Evolutionary conservation across 1,284 basidiomycete species (phyloP).

Genomic region (Heliocybe sulcata): DNA sequence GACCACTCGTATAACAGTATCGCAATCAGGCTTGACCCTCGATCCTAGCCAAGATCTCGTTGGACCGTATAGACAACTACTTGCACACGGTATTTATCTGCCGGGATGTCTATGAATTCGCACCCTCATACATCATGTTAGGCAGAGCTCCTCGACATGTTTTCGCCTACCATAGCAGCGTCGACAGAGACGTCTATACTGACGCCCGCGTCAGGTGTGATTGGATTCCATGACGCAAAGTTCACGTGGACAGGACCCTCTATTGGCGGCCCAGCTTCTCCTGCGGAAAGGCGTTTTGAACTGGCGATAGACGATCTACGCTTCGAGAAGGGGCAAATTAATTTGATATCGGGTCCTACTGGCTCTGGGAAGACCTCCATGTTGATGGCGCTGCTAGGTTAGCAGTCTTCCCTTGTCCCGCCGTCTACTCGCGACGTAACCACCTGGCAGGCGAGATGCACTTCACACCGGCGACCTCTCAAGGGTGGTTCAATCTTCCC

Average conservation of each 20-base stretch:
- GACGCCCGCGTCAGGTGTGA: conserved; percentile 15
- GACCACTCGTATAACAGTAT: conserved; percentile 3
- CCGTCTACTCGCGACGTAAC: conserved; percentile 8
- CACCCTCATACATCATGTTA: conserved; percentile 9
- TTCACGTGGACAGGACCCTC: conserved; percentile 30
- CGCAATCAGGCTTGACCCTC: conserved; percentile 10
- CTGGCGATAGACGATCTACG: conserved; percentile 46
- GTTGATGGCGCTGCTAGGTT: conserved; percentile 42
- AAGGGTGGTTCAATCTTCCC: conserved; percentile 34
- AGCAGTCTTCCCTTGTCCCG: conserved; percentile 10
- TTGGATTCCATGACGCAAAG: conserved; percentile 33
- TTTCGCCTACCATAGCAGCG: conserved; percentile 20
- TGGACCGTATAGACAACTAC: conserved; percentile 40
- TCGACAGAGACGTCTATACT: conserved; percentile 9
- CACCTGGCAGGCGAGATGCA: conserved; percentile 28
- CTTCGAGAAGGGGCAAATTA: conserved; percentile 52
- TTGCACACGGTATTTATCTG: conserved; percentile 26
- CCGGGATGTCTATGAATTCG: no score
- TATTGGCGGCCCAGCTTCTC: conserved; percentile 17
- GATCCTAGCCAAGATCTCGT: conserved; percentile 33
- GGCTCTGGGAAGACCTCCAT: conserved; percentile 36
- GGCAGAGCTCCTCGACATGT: conserved; percentile 45
- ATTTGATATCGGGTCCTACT: conserved; percentile 40
- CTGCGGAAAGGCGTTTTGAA: conserved; percentile 31
- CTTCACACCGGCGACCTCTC: conserved; percentile 17